Base-by-base conservation (phyloP, 2,329 filamentous ascomycete genomes). In the Leptographium wingfieldii region DNA sequence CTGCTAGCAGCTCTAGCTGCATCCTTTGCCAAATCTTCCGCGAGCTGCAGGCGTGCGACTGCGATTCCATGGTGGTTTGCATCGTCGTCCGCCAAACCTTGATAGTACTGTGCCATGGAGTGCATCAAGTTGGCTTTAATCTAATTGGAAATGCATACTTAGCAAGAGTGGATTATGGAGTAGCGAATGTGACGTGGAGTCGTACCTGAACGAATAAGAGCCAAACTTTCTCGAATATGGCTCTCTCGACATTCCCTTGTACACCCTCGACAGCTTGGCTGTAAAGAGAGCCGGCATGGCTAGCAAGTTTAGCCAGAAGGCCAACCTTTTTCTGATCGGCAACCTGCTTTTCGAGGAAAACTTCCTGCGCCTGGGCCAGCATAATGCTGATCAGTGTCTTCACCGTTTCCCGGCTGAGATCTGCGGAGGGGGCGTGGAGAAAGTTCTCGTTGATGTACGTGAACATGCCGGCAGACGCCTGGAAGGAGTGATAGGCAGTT, bases 401-500 rank as follows among this genome's bases (percentile, higher is more conserved):
- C 68, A 99, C 90, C 0, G 94, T 99, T 57, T 99, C 92, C 62
- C 94, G 80, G 71, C 92, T 97, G 55, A 99, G 75, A 69, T 99
- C 94, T n/a, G 90, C 92, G 10, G 92, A 96, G 0, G 95, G 94
- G 1, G 94, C 94, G 69, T 99, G 94, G 43, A 99, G 78, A 71
- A 99, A 99, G 75, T 99, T 99, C 75, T 99, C 94, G 73, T 99
- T 99, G 76, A 99, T 99, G 69, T 99, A 99, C 58, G 92, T 97
- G 73, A 97, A 99, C 94, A 99, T 99, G 76, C 94, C 94, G 11
- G 94, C 94, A 9, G 92, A 92, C 49, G 94, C 94, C 73, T 99
- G 94, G 76, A 97, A 97, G 25, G 92, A 96, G 73, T 99, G 92
- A 71, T 97, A 99, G 22, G 94, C 90, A 16, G 91, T 92, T 76